Conservation (phyloP, 2,329 filamentous ascomycete genomes). For the Calonectria crousiana region DNA sequence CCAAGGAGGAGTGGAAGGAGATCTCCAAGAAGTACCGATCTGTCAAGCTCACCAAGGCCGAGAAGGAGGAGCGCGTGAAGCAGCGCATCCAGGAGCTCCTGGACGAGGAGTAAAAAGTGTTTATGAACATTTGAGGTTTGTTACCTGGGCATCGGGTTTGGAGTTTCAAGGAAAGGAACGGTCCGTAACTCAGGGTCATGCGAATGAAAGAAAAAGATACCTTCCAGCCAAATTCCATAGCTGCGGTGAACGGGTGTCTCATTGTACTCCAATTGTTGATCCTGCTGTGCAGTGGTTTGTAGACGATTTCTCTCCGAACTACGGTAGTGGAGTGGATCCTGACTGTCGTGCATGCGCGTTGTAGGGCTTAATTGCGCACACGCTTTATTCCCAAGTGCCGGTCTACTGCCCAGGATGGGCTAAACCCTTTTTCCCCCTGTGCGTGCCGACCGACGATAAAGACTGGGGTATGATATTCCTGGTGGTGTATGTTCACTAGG, state of each 20-base stretch:
- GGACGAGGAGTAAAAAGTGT: slow-evolving; percentile 57
- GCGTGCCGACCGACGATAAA: not conserved
- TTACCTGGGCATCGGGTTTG: slow-evolving; percentile 52
- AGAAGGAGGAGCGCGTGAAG: slow-evolving; percentile 88
- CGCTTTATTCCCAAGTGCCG: not conserved
- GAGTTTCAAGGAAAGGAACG: slow-evolving; percentile 53
- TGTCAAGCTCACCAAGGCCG: slow-evolving; percentile 82
- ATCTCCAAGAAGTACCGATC: slow-evolving; percentile 92
- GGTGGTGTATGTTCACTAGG: not conserved
- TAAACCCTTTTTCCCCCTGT: not conserved
- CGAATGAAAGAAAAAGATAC: slow-evolving; percentile 53
- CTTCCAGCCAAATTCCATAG: slow-evolving; percentile 48
- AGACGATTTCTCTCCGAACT: not conserved
- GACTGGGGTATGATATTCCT: not conserved
- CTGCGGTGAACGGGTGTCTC: slow-evolving; percentile 45
- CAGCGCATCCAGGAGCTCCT: slow-evolving; percentile 89
- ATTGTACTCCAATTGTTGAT: slow-evolving; percentile 34
- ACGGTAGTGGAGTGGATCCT: slow-evolving; percentile 12
- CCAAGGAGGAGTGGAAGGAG: slow-evolving; percentile 96
- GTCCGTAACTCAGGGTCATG: slow-evolving; percentile 50
- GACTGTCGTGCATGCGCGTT: slow-evolving; percentile 2
- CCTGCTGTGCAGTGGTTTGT: slow-evolving; percentile 1
- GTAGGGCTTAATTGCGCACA: slow-evolving; percentile 5
- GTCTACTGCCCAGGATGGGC: not conserved
- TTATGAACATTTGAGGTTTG: slow-evolving; percentile 46